Evolutionary conservation across 2,329 filamentous ascomycete genomes (phyloP).

Genomic region (Alternaria tenuissima): DNA sequence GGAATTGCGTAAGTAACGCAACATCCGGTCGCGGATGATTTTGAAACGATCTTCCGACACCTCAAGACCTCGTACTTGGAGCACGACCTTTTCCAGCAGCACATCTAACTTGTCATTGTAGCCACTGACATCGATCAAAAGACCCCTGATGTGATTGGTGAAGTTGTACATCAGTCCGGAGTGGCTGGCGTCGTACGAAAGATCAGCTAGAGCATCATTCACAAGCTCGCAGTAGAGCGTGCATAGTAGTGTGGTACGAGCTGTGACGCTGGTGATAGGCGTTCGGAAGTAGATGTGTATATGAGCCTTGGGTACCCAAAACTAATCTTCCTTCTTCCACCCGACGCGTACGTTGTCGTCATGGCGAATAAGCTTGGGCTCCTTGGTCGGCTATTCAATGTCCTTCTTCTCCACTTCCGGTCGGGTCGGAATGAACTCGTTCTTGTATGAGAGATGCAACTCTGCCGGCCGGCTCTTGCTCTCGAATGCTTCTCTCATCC

Average conservation of each 20-base stretch:
- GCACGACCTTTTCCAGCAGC: conserved; percentile 85
- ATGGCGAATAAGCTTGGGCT: conserved; percentile 84
- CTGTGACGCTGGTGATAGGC: conserved; percentile 79
- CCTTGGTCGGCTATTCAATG: conserved; percentile 74
- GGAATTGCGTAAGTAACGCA: conserved; percentile 82
- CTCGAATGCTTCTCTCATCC: conserved; percentile 71
- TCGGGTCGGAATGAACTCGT: conserved; percentile 93
- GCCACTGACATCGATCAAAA: conserved; percentile 81
- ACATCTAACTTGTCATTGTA: conserved; percentile 98
- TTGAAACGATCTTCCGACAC: conserved; percentile 88
- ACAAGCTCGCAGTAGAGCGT: conserved; percentile 86
- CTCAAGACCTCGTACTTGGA: conserved; percentile 83
- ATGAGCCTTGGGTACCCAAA: conserved; percentile 97
- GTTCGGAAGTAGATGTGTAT: conserved; percentile 82
- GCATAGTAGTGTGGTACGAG: conserved; percentile 79
- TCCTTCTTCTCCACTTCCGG: conserved; percentile 96
- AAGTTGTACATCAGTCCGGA: conserved; percentile 87
- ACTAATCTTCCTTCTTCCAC: conserved; percentile 99
- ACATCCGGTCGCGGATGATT: conserved; percentile 86
- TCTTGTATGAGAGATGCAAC: conserved; percentile 87
- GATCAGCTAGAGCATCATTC: conserved; percentile 86
- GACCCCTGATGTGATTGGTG: conserved; percentile 73
- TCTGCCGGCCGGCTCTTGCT: conserved; percentile 70
- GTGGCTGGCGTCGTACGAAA: conserved; percentile 94
- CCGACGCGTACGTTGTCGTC: conserved; percentile 83